These are phyloP conservation scores for Arabis hirsuta DNA, from an alignment of 345 rosid genomes.

Conservation along the genomic window DNA sequence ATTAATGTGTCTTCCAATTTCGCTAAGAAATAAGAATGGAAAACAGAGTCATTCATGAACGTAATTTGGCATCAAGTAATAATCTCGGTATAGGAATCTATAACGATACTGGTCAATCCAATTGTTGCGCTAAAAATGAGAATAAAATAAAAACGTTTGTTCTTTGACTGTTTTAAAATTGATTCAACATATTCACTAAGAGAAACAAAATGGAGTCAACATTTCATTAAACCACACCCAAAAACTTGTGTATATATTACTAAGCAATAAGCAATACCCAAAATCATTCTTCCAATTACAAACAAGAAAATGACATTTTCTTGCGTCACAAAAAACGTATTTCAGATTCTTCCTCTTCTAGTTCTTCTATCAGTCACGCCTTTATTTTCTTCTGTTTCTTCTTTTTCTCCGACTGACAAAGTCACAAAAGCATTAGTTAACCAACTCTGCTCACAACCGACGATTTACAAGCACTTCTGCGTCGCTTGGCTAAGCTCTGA, in stretches of 20 bases:
- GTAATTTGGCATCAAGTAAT: no score
- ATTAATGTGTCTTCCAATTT: not conserved
- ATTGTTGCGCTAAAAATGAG: no score
- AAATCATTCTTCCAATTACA: not conserved
- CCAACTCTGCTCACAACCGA: constrained; percentile 14
- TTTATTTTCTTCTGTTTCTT: not conserved
- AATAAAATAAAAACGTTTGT: no score
- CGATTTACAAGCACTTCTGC: constrained; percentile 7
- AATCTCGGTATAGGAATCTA: no score
- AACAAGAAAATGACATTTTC: not conserved
- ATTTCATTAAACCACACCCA: not conserved
- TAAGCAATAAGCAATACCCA: not conserved
- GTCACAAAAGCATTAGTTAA: not conserved
- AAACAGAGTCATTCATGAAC: no score
- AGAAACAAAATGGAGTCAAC: not conserved
- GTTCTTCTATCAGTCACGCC: constrained; percentile 10
- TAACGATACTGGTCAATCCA: no score
- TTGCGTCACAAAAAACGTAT: constrained; percentile 5
- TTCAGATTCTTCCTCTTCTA: constrained; percentile 14
- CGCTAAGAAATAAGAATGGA: no score
- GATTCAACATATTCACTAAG: not conserved
- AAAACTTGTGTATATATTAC: not conserved
- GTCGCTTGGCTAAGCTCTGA: constrained; percentile 6
- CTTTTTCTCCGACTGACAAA: constrained; percentile 14
- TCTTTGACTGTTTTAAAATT: not conserved